Evolutionary conservation across 805 yeast genomes (phyloP).

Genomic region (Peterozyma toletana): DNA sequence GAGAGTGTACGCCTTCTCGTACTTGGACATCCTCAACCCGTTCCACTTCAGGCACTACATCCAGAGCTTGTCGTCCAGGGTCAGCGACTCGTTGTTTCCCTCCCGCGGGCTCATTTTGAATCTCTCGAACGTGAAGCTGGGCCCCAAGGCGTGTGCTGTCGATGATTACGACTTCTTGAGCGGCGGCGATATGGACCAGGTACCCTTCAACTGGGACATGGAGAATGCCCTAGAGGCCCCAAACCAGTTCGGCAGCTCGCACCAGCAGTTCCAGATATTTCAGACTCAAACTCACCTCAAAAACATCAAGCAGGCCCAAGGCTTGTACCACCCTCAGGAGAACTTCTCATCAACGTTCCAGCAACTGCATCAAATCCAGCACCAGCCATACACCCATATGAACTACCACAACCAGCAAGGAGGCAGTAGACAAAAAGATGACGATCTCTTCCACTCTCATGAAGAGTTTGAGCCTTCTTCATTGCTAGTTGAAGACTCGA

Average conservation of each 20-base stretch:
- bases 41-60: too few species aligned
- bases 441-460: too few species aligned
- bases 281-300: neutral
- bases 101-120: neutral
- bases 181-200: neutral
- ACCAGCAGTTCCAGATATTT: too few species aligned
- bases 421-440: too few species aligned
- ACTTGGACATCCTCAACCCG: too few species aligned
- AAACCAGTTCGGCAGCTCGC: neutral
- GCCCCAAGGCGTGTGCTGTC: slow-evolving; percentile 6
- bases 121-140: neutral
- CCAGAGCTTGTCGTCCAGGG: too few species aligned
- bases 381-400: neutral
- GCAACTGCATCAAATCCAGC: neutral
- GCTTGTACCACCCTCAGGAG: too few species aligned
- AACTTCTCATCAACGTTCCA: neutral
- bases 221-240: slow-evolving; percentile 2
- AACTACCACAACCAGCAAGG: neutral
- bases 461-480: too few species aligned
- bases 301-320: neutral
- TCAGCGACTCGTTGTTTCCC: neutral
- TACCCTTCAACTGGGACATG: slow-evolving; percentile 8
- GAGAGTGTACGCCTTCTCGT: too few species aligned
- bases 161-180: slow-evolving; percentile 7
- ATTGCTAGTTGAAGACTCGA: too few species aligned